Conservation (phyloP, 1,284 basidiomycete genomes). For the Pseudozyma sp. region DNA sequence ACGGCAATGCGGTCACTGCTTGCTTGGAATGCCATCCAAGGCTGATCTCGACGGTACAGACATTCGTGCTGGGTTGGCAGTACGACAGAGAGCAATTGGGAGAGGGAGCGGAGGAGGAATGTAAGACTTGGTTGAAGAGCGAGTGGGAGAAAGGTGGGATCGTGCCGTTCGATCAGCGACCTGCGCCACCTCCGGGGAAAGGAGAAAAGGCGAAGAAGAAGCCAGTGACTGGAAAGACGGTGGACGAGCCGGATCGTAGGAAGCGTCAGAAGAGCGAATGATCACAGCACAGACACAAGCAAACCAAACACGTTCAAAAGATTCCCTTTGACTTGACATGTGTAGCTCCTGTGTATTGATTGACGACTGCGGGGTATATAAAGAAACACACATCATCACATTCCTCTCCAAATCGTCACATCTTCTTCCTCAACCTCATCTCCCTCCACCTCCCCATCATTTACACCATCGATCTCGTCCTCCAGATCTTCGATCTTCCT, state of each 20-base stretch:
- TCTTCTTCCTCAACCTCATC: constrained; percentile 3
- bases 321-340: background rate
- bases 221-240: background rate
- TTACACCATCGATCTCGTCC: constrained; percentile 17
- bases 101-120: constrained; percentile 18
- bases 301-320: too few species aligned
- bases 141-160: constrained; percentile 60
- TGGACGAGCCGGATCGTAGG: constrained; percentile 13
- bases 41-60: constrained; percentile 55
- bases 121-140: constrained; percentile 45
- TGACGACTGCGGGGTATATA: constrained; percentile 12
- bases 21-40: constrained; percentile 44
- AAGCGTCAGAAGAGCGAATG: constrained; percentile 57
- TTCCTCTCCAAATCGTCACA: constrained; percentile 42
- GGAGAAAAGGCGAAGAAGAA: constrained; percentile 43
- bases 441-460: background rate
- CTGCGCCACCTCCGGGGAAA: constrained; percentile 18
- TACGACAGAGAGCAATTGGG: constrained; percentile 21
- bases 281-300: background rate
- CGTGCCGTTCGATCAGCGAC: constrained; percentile 51
- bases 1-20: constrained; percentile 56
- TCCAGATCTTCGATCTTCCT: constrained; percentile 14
- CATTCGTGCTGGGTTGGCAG: constrained; percentile 60
- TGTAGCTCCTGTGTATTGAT: background rate
- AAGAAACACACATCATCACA: constrained; percentile 15